Conservation (phyloP, 306 rosid genomes). For the Fagus crenata region DNA sequence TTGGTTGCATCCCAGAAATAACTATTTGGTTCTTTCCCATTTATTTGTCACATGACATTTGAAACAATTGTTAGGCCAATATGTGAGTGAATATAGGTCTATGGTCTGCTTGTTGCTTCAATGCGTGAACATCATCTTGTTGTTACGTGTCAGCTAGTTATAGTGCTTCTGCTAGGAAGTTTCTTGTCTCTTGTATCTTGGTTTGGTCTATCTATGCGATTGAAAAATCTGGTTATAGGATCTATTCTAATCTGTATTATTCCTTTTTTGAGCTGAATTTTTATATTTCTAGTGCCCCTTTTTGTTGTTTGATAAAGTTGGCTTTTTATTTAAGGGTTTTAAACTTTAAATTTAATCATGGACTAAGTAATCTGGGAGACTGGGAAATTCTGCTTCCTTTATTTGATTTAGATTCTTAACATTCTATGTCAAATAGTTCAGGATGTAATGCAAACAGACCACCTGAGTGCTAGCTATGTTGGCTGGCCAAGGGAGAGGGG, state of each 20-base stretch:
- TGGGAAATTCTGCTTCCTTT: background rate
- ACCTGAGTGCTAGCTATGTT: too few relatives aligned
- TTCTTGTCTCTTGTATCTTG: background rate
- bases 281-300: constrained; percentile 1
- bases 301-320: background rate
- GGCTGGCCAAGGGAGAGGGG: too few relatives aligned
- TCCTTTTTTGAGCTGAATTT: background rate
- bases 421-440: background rate
- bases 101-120: background rate
- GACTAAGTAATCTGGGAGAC: background rate
- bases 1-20: background rate
- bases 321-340: background rate
- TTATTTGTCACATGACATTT: background rate
- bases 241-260: background rate
- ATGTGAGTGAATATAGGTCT: background rate
- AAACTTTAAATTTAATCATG: background rate
- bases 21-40: background rate
- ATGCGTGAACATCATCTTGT: background rate
- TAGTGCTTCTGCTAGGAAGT: constrained; percentile 9
- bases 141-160: background rate
- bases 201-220: background rate
- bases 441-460: background rate
- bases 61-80: background rate
- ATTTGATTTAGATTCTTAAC: background rate
- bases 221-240: background rate